Base-by-base conservation (phyloP, 305 asterid genomes). In the Euphrasia arctica region DNA sequence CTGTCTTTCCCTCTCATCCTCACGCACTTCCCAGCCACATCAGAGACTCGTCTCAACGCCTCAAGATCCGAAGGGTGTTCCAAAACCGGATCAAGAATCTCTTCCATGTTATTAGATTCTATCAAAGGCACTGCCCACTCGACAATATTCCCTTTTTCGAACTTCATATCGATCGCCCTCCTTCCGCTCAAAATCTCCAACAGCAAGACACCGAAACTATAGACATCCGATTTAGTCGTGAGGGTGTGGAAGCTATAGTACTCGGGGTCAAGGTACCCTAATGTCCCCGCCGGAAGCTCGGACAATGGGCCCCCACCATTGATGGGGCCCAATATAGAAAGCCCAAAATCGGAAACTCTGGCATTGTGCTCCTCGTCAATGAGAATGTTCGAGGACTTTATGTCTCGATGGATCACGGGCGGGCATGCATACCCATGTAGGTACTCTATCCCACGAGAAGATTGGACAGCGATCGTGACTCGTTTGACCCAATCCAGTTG, bases 361-460 rank as follows among this genome's bases (percentile, higher is more conserved):
- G 96, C 96, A 49, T 88, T 88, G 78, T 88, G 94, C 58, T 88
- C 96, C 73, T 88, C 94, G 48, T 88, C 96, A 50, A 85, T 85
- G 15, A 88, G 83, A 39, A 88, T 88, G 80, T 85, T 85, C 4
- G 96, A 88, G 1, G 94, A 85, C 66, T 88, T 88, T 18, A 88
- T 88, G 65, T 88, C 96, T 2, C 96, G 78, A 62, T 88, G 96
- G 54, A 88, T 88, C 5, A 88, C 96, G 0, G 96, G 96, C 2
- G 96, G 96, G 56, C 94, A 88, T 58, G 96, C 96, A 32, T 88
- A 88, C 0, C 91, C 96, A 22, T 88, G 96, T n/a, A 88, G 73
- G 68, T 88, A 88, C 43, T 85, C 94, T 28, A 88, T 88, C 54
- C 94, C 96, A 12, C 91, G 80, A 54, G 94, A 91, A 8, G 94